A percentile compares a stretch with the other conserved stretches of the same genome.
These are phyloP conservation scores for Bolboschoenus planiculmis DNA, from an alignment of 176 grass and related monocot genomes.

Conservation along the genomic window DNA sequence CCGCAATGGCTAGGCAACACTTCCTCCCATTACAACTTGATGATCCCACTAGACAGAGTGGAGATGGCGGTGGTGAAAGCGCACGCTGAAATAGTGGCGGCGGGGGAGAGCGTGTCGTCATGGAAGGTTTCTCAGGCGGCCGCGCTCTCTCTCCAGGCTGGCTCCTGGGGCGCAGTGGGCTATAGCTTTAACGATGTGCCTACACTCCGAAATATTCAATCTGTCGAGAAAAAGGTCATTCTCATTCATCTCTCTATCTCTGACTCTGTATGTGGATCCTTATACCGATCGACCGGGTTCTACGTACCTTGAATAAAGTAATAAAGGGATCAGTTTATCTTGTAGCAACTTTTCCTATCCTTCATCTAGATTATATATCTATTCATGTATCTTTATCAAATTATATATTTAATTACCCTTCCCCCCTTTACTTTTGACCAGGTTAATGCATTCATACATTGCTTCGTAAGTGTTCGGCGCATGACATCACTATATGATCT, in stretches of 20 bases:
- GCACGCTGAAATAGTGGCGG: background rate
- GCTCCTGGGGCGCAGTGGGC: conserved; percentile 11
- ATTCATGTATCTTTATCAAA: background rate
- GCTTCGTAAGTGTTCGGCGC: conserved; percentile 20
- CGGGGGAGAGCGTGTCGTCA: conserved; percentile 9
- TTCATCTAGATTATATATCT: background rate
- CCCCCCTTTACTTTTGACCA: background rate
- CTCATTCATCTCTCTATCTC: background rate
- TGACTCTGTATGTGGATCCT: background rate
- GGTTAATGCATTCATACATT: conserved; percentile 32
- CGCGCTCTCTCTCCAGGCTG: background rate
- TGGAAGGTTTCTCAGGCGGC: conserved; percentile 23
- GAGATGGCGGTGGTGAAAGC: conserved; percentile 8
- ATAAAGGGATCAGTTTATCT: background rate
- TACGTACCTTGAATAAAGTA: background rate
- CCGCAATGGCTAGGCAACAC: background rate
- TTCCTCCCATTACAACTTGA: background rate
- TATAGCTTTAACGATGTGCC: conserved; percentile 13
- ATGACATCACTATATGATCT: conserved; percentile 25
- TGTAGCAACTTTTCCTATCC: conserved; percentile 3
- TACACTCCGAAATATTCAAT: conserved; percentile 22
- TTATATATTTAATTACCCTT: too few relatives aligned
- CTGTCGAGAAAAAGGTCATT: conserved; percentile 20
- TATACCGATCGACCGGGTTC: too few relatives aligned
- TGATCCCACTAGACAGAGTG: background rate